These are phyloP conservation scores for Pythium phragmiticola DNA, from an alignment of 352 stramenopile species.

Conservation along the genomic window DNA sequence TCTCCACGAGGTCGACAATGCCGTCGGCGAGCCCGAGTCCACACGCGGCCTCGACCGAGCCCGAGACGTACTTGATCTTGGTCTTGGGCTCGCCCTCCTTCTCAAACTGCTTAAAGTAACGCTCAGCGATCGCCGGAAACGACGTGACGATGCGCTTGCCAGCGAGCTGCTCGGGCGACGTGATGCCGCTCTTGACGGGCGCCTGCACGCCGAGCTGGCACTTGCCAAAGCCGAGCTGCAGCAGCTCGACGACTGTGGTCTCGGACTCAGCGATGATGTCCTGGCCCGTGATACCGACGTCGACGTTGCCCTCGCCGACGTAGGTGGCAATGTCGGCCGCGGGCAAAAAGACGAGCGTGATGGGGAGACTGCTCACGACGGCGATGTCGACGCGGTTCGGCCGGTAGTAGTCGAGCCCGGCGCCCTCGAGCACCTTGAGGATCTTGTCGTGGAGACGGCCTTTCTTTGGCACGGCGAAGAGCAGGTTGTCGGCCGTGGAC, in stretches of 20 bases:
- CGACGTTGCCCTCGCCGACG: conserved; percentile 97
- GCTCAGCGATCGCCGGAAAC: conserved; percentile 92
- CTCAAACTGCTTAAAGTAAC: conserved; percentile 95
- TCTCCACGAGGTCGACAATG: conserved; percentile 99
- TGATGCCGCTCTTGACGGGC: conserved; percentile 88
- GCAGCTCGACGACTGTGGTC: conserved; percentile 90
- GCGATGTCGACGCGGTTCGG: conserved; percentile 91
- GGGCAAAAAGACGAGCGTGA: conserved; percentile 97
- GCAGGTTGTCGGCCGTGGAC: conserved; percentile 59
- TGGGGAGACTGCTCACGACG: conserved; percentile 90
- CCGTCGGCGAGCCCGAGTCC: conserved; percentile 96
- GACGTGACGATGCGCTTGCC: conserved; percentile 98
- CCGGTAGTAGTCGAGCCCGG: conserved; percentile 95
- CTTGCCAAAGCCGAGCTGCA: conserved; percentile 96
- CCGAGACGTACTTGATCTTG: conserved; percentile 96
- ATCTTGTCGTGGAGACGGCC: conserved; percentile 96
- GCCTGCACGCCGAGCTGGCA: conserved; percentile 95
- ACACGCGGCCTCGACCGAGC: conserved; percentile 97
- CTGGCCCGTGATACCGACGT: conserved; percentile 98
- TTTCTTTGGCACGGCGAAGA: conserved; percentile 98
- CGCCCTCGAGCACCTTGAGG: conserved; percentile 94
- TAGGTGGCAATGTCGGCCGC: conserved; percentile 97
- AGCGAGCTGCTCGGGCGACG: conserved; percentile 76
- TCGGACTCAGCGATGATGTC: conserved; percentile 93
- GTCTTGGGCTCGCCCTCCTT: conserved; percentile 46